Conservation (phyloP, 805 yeast species). For the Pichia cabralensis region DNA sequence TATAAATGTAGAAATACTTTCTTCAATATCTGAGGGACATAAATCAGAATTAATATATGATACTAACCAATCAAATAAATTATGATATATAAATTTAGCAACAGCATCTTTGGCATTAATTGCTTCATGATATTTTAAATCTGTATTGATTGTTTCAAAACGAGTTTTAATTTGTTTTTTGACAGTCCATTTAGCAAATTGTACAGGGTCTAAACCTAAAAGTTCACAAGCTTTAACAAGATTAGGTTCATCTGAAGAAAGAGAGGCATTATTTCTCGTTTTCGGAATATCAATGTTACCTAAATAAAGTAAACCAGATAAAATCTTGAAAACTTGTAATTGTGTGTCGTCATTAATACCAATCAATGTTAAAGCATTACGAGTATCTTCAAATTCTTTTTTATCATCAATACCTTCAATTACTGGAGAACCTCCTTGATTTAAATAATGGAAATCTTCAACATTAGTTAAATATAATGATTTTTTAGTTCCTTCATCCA, state of each 20-base stretch:
- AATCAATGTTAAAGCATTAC: conserved; percentile 66
- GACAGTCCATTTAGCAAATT: conserved; percentile 82
- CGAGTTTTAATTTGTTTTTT: conserved; percentile 91
- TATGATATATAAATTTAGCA: conserved; percentile 86
- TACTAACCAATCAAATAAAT: conserved; percentile 93
- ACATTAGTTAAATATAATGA: conserved; percentile 53
- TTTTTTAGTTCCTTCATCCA: conserved; percentile 43
- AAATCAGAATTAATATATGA: conserved; percentile 71
- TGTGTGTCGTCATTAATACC: conserved; percentile 60
- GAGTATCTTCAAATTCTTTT: conserved; percentile 65
- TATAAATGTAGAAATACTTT: conserved; percentile 50
- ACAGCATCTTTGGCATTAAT: conserved; percentile 93
- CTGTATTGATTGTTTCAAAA: conserved; percentile 81
- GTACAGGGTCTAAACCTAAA: conserved; percentile 64
- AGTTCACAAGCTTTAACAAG: conserved; percentile 74
- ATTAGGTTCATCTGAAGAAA: conserved; percentile 80
- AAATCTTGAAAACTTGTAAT: conserved; percentile 57
- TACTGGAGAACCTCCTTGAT: conserved; percentile 70
- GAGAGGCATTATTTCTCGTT: conserved; percentile 71
- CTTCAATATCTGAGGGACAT: conserved; percentile 60
- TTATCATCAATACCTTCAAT: conserved; percentile 79
- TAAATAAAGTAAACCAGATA: conserved; percentile 83
- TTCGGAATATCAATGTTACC: conserved; percentile 88
- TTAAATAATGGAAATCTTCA: conserved; percentile 67
- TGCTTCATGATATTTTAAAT: conserved; percentile 74